These are phyloP conservation scores for Suhomyces bribrorum DNA, from an alignment of 1,139 yeast genomes.

Conservation along the genomic window DNA sequence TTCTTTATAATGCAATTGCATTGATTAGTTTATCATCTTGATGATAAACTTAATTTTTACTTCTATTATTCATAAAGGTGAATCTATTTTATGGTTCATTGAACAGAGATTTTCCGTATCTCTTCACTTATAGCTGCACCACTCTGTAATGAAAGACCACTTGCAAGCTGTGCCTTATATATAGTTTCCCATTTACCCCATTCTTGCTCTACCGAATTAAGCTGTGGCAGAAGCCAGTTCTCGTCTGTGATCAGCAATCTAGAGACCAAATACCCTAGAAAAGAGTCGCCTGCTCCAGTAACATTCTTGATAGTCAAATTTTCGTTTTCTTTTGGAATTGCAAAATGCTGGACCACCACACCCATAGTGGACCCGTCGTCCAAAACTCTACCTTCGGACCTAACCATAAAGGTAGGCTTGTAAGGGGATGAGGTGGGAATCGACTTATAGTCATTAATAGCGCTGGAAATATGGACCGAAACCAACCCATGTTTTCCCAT, in stretches of 20 bases:
- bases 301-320: conserved; percentile 47
- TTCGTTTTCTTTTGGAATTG: conserved; percentile 43
- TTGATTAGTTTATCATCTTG: too few relatives aligned
- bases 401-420: conserved; percentile 24
- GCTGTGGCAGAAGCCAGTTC: conserved; percentile 27
- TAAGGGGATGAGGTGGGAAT: conserved; percentile 39
- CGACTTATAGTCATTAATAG: conserved; percentile 32
- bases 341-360: conserved; percentile 63
- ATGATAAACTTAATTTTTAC: too few relatives aligned
- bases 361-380: conserved; percentile 39
- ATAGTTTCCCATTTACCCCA: conserved; percentile 39
- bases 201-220: conserved; percentile 30
- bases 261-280: conserved; percentile 53
- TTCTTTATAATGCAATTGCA: too few relatives aligned
- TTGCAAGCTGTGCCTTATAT: conserved; percentile 54
- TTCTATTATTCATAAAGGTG: background rate
- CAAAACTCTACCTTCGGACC: conserved; percentile 17
- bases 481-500: conserved; percentile 68
- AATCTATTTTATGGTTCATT: background rate
- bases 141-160: conserved; percentile 48
- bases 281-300: conserved; percentile 76
- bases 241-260: conserved; percentile 21
- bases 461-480: conserved; percentile 37
- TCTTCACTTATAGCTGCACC: conserved; percentile 27
- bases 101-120: conserved; percentile 10